Conservation (phyloP, 2,329 filamentous ascomycete genomes). For the Diaporthe citrichinensis region DNA sequence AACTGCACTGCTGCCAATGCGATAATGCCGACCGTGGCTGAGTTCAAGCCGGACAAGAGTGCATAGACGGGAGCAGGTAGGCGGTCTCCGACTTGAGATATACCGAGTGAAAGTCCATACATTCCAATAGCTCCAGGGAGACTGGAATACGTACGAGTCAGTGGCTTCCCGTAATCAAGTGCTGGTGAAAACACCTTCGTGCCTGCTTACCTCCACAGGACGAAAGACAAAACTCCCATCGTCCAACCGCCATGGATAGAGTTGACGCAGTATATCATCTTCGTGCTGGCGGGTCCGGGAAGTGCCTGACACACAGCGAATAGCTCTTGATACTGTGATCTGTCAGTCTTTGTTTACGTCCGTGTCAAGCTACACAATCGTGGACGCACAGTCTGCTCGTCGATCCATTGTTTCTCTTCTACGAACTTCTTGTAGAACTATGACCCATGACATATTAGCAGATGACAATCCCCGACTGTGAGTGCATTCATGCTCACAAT, state of each 20-base stretch:
- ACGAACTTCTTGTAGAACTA: constrained; percentile 19
- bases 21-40: constrained; percentile 72
- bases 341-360: background rate
- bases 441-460: background rate
- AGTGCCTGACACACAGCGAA: constrained; percentile 15
- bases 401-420: background rate
- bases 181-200: background rate
- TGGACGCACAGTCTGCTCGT: constrained; percentile 8
- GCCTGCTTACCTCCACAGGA: background rate
- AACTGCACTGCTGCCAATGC: background rate
- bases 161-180: background rate
- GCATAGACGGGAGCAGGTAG: constrained; percentile 77
- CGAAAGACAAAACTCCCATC: background rate
- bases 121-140: constrained; percentile 80
- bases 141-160: constrained; percentile 52
- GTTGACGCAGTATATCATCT: constrained; percentile 8
- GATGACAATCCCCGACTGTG: fast-evolving
- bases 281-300: background rate
- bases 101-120: constrained; percentile 76
- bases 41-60: constrained; percentile 79
- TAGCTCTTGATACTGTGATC: background rate
- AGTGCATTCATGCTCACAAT: constrained; percentile 58
- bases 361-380: background rate
- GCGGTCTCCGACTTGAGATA: constrained; percentile 70
- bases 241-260: background rate